Percentiles rank a stretch among this genome's conserved stretches.
These are phyloP conservation scores for Starmerella ratchasimensis DNA, from an alignment of 805 yeast genomes.

Conservation along the genomic window DNA sequence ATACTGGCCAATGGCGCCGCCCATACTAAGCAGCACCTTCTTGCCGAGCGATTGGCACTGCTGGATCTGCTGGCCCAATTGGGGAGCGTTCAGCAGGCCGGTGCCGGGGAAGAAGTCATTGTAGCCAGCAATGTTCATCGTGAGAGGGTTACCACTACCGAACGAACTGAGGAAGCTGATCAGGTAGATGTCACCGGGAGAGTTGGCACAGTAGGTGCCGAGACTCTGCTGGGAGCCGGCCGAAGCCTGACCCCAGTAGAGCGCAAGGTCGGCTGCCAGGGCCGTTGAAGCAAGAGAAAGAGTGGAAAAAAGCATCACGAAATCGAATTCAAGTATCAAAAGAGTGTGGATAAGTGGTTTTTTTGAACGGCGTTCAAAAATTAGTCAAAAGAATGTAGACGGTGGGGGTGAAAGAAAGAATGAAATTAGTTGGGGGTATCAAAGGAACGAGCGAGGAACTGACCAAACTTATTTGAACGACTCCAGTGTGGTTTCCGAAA, in stretches of 20 bases:
- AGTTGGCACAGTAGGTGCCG: slow-evolving; percentile 49
- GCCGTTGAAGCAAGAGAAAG: slow-evolving; percentile 2
- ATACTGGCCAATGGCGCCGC: slow-evolving; percentile 53
- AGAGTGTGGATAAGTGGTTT: no score
- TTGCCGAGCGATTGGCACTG: slow-evolving; percentile 71
- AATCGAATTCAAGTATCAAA: no score
- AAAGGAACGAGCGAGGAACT: no score
- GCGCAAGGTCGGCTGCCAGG: slow-evolving; percentile 45
- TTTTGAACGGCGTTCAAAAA: no score
- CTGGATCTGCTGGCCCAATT: slow-evolving; percentile 47
- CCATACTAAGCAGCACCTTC: slow-evolving; percentile 61
- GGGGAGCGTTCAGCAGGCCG: slow-evolving; percentile 34
- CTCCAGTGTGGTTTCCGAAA: no score
- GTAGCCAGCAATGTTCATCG: slow-evolving; percentile 45
- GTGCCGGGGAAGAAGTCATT: slow-evolving; percentile 26
- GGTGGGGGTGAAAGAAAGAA: no score
- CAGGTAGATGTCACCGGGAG: slow-evolving; percentile 47
- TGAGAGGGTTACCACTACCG: slow-evolving; percentile 30
- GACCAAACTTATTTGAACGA: no score
- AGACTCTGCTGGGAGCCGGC: slow-evolving; percentile 42
- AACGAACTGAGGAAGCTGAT: slow-evolving; percentile 57
- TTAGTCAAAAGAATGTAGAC: no score
- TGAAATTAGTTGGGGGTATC: no score
- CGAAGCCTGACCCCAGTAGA: slow-evolving; percentile 84
- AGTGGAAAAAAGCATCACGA: slow-evolving; percentile 6